A percentile compares a stretch with the other conserved stretches of the same genome.
Evolutionary conservation across 805 yeast genomes (phyloP).

Genomic region (Candida endomychidarum): DNA sequence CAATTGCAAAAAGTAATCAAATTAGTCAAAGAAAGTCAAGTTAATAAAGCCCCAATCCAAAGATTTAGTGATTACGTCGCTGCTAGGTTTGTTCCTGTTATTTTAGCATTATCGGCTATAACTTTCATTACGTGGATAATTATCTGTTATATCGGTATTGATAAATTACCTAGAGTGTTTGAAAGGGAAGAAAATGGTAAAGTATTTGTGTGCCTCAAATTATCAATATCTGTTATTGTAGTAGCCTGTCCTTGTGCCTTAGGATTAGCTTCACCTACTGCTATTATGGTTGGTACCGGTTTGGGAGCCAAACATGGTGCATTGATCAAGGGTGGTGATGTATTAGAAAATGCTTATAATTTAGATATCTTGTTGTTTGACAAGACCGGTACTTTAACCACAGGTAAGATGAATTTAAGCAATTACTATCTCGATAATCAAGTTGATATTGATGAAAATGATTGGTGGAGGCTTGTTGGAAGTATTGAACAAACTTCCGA

Average conservation of each 20-base stretch:
- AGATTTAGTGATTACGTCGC: conserved; percentile 84
- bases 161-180: conserved; percentile 49
- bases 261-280: conserved; percentile 97
- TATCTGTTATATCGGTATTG: conserved; percentile 23
- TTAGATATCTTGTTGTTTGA: conserved; percentile 77
- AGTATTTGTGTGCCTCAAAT: conserved; percentile 66
- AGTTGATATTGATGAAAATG: conserved; percentile 15
- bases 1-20: conserved; percentile 84
- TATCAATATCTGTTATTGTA: conserved; percentile 88
- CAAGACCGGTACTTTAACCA: conserved; percentile 93
- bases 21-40: conserved; percentile 86
- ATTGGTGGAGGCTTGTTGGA: conserved; percentile 56
- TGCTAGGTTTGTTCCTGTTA: conserved; percentile 78
- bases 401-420: conserved; percentile 66
- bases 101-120: conserved; percentile 56
- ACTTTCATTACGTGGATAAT: conserved; percentile 57
- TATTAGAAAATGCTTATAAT: conserved; percentile 69
- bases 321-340: conserved; percentile 89
- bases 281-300: conserved; percentile 98
- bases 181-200: conserved; percentile 49
- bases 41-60: conserved; percentile 87
- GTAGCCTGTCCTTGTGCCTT: conserved; percentile 99
- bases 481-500: conserved; percentile 70
- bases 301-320: conserved; percentile 90
- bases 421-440: conserved; percentile 13